Evolutionary conservation across 2,329 filamentous ascomycete genomes (phyloP).

Genomic region (Aureobasidium sp.): DNA sequence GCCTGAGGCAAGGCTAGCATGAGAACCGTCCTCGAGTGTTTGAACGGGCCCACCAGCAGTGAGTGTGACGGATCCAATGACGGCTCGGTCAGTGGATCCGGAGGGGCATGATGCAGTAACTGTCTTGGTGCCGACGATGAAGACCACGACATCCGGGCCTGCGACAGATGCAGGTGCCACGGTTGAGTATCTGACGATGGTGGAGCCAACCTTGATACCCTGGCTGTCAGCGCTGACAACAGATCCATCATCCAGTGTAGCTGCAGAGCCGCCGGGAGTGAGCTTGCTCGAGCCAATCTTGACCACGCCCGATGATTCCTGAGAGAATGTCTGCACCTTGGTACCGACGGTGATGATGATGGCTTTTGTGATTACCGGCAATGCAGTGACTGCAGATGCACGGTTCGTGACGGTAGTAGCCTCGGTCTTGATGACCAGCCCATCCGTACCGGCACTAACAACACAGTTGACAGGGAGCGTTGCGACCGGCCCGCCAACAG

Average conservation of each 20-base stretch:
- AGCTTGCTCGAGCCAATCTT: constrained; percentile 17
- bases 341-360: not conserved
- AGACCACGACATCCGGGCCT: constrained; percentile 5
- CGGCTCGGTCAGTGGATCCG: constrained; percentile 1
- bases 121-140: constrained; percentile 14
- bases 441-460: not conserved
- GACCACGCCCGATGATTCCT: constrained; percentile 5
- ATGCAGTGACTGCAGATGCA: not conserved
- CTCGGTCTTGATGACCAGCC: not conserved
- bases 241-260: constrained; percentile 16
- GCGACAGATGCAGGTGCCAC: not conserved
- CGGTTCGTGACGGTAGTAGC: not conserved
- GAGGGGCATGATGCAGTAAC: constrained; percentile 14
- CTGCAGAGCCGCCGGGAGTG: constrained; percentile 13
- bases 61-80: constrained; percentile 17
- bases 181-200: not conserved
- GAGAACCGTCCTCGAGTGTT: constrained; percentile 16
- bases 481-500: not conserved
- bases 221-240: constrained; percentile 14
- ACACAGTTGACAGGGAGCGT: constrained; percentile 4
- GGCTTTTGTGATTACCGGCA: not conserved
- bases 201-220: constrained; percentile 2
- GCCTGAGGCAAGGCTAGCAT: constrained; percentile 14
- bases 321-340: constrained; percentile 10
- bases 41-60: constrained; percentile 14